Percentiles rank a stretch among this genome's conserved stretches.
Conservation (phyloP, 495 filamentous ascomycete genomes). For the Lasiosphaeria hispida region DNA sequence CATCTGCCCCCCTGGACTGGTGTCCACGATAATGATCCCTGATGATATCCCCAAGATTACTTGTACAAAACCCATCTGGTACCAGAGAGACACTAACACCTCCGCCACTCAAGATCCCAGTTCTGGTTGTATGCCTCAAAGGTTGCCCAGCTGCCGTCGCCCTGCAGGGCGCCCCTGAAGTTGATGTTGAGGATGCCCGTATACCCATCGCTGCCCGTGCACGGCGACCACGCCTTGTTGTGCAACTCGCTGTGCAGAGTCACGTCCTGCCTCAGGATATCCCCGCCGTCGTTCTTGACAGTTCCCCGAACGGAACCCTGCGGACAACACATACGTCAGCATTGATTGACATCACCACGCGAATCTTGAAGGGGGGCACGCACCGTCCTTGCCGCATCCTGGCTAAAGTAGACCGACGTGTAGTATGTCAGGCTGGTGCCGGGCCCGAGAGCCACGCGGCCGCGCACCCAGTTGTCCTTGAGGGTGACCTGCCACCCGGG, state of each 20-base stretch:
- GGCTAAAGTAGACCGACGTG: conserved; percentile 41
- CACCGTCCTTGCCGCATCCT: conserved; percentile 38
- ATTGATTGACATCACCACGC: not conserved
- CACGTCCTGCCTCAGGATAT: conserved; percentile 30
- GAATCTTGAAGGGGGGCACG: conserved; percentile 4
- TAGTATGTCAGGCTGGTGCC: conserved; percentile 35
- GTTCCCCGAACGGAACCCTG: conserved; percentile 28
- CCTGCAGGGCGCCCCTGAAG: conserved; percentile 40
- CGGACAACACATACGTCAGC: not conserved
- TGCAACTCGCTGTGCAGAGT: conserved; percentile 29
- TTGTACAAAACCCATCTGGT: not conserved
- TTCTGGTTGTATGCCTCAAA: conserved; percentile 42
- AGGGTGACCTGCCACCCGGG: conserved; percentile 46
- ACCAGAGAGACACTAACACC: conserved; percentile 27
- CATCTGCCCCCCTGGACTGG: no score
- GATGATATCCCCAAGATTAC: no score
- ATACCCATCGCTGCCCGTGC: conserved; percentile 33
- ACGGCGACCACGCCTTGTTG: conserved; percentile 36
- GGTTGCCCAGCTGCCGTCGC: conserved; percentile 33
- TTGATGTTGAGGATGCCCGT: conserved; percentile 46
- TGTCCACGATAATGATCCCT: no score
- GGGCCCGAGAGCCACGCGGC: conserved; percentile 35
- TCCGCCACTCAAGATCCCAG: conserved; percentile 44
- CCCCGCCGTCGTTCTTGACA: conserved; percentile 25
- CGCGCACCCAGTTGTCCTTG: conserved; percentile 31